Evolutionary conservation across 164 flowering plant genomes (phyloP), one percentile per base, ranked within the genome.

Genomic region (Tetracentron sinense): DNA sequence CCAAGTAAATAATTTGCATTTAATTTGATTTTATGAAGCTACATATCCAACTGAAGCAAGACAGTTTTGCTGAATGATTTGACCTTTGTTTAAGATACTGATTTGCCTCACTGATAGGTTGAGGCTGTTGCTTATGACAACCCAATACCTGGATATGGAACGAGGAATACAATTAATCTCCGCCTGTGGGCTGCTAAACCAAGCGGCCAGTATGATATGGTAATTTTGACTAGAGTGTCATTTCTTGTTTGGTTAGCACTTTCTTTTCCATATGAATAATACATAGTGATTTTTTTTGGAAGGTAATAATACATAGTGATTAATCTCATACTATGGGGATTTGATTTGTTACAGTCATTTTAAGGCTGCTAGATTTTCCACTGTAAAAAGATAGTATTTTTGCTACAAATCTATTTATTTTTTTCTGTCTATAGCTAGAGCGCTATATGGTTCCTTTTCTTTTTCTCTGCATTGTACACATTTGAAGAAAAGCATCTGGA

Each of bases 121-220:
- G 85, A 83, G 73, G 88, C 86, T 35, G 83, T 82, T 51, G 85
- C 86, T 25, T 80, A 84, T 74, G 88, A 84, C 69, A 78, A 80
- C 54, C 88, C 88, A n/a, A 73, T 84, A 56, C 85, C 84, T 60
- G 88, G 88, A 60, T 82, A 77, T 70, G 84, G 81, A 69, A 84
- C 88, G 35, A 75, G 74, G 58, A 84, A 80, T 59, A 78, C 85
- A 7, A 78, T 75, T 51, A 84, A 72, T 73, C 80, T 84, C 14
- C 85, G 88, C 55, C 75, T 84, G 3, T 84, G 88, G 88, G 84
- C 84, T 42, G 84, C 84, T 21, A 84, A 84, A 69, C 83, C 88
- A 20, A 76, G 83, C 68, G 85, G 71, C 61, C 71, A 76, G 64
- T 47, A 74, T 70, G 82, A 83, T 71, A 75, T 83, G 76, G 87